Conservation (phyloP, 2,329 filamentous ascomycete genomes). For the Fusarium abutilonis region DNA sequence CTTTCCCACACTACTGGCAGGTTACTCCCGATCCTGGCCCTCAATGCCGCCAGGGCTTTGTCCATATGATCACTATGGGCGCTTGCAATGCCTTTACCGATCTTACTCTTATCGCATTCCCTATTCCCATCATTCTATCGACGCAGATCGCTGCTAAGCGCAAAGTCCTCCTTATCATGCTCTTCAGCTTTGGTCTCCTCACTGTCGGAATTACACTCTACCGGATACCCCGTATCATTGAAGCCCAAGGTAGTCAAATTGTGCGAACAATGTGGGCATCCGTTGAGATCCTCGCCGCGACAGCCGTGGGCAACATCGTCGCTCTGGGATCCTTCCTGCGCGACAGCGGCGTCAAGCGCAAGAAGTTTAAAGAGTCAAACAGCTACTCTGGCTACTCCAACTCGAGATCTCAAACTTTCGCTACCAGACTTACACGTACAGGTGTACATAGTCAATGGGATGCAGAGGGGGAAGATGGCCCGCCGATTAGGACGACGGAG, state of each 20-base stretch:
- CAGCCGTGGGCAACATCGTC: slow-evolving; percentile 83
- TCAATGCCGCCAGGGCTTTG: slow-evolving; percentile 82
- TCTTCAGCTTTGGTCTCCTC: slow-evolving; percentile 82
- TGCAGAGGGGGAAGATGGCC: slow-evolving; percentile 35
- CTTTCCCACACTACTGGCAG: slow-evolving; percentile 77
- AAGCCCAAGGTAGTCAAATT: slow-evolving; percentile 75
- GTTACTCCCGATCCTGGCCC: slow-evolving; percentile 82
- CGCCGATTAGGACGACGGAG: slow-evolving; percentile 37
- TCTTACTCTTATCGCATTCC: slow-evolving; percentile 82
- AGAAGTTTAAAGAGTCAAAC: slow-evolving; percentile 74
- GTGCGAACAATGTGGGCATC: slow-evolving; percentile 87
- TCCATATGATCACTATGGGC: slow-evolving; percentile 86
- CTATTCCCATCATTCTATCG: slow-evolving; percentile 84
- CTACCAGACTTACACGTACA: slow-evolving; percentile 36
- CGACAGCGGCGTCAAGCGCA: slow-evolving; percentile 86
- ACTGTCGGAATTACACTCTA: slow-evolving; percentile 81
- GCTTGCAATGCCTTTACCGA: slow-evolving; percentile 85
- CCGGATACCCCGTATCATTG: slow-evolving; percentile 77
- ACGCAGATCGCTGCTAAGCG: slow-evolving; percentile 78
- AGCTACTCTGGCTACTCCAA: slow-evolving; percentile 44
- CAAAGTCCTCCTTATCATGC: slow-evolving; percentile 77
- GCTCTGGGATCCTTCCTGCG: slow-evolving; percentile 90
- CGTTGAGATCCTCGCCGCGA: slow-evolving; percentile 85
- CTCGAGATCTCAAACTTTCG: slow-evolving; percentile 39
- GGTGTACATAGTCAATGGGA: slow-evolving; percentile 40